These are phyloP conservation scores for Exophiala aquamarina DNA, from an alignment of 2,329 filamentous ascomycete species.

Conservation along the genomic window DNA sequence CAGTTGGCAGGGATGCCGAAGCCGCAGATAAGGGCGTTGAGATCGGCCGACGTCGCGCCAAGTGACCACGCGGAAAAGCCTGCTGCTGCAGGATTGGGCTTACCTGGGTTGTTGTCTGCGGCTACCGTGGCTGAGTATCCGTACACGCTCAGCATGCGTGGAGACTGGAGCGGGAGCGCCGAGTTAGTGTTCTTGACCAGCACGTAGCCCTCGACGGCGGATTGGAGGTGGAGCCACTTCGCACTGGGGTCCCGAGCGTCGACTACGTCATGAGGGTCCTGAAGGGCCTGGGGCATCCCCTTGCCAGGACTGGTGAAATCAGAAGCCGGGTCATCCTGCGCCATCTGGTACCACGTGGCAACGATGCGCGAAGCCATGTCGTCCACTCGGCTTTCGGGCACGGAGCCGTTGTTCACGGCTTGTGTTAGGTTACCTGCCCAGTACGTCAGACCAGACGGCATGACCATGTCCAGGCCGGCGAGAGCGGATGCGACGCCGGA, in stretches of 20 bases:
- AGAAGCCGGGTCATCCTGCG: constrained; percentile 35
- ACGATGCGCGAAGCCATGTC: constrained; percentile 50
- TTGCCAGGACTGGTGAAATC: constrained; percentile 42
- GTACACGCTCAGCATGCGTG: constrained; percentile 48
- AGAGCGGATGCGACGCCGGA: constrained; percentile 40
- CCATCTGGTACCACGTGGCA: constrained; percentile 46
- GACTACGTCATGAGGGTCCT: not conserved
- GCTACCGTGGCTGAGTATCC: too few species aligned
- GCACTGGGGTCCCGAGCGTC: constrained; percentile 32
- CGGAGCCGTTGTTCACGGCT: constrained; percentile 39
- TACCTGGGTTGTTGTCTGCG: too few species aligned
- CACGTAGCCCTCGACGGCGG: constrained; percentile 59
- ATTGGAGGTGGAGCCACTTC: constrained; percentile 34
- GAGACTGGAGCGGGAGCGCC: constrained; percentile 50
- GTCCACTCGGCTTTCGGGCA: constrained; percentile 41
- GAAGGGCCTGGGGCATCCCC: constrained; percentile 26
- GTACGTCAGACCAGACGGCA: constrained; percentile 36
- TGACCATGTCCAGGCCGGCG: constrained; percentile 48
- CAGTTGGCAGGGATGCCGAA: too few species aligned
- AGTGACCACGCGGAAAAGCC: too few species aligned
- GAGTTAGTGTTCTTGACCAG: constrained; percentile 53
- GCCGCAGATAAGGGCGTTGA: too few species aligned
- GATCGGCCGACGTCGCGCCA: too few species aligned
- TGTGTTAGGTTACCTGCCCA: constrained; percentile 40
- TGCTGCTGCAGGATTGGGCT: too few species aligned